Evolutionary conservation across 345 rosid species (phyloP).

Genomic region (Ceriops zippeliana): DNA sequence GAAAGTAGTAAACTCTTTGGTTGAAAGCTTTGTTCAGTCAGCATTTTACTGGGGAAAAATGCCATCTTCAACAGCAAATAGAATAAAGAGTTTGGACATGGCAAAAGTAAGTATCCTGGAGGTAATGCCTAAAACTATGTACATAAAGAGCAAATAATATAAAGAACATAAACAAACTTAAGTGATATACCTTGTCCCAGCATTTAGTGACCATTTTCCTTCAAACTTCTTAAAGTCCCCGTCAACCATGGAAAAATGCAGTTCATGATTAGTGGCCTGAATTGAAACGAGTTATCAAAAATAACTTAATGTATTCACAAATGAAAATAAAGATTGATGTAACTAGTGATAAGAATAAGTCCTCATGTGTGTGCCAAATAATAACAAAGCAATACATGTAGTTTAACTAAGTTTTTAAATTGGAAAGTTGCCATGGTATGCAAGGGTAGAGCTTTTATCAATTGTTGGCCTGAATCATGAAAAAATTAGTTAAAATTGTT

Average conservation of each 20-base stretch:
- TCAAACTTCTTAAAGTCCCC: slow-evolving; percentile 98
- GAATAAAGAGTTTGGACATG: background rate
- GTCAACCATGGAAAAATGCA: slow-evolving; percentile 90
- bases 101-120: background rate
- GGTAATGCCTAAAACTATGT: no score
- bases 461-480: background rate
- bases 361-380: background rate
- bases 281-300: background rate
- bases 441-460: background rate
- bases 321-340: background rate
- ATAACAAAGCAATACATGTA: background rate
- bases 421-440: background rate
- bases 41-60: background rate
- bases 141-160: no score
- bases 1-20: no score
- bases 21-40: no score
- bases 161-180: background rate
- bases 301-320: background rate
- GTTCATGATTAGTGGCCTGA: slow-evolving; percentile 66
- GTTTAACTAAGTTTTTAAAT: background rate
- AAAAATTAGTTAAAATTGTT: background rate
- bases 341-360: background rate
- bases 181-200: slow-evolving; percentile 57
- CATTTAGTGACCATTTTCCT: slow-evolving; percentile 84
- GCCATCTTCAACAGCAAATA: background rate